Base-by-base conservation (phyloP, 345 rosid genomes). In the Populus simonii region DNA sequence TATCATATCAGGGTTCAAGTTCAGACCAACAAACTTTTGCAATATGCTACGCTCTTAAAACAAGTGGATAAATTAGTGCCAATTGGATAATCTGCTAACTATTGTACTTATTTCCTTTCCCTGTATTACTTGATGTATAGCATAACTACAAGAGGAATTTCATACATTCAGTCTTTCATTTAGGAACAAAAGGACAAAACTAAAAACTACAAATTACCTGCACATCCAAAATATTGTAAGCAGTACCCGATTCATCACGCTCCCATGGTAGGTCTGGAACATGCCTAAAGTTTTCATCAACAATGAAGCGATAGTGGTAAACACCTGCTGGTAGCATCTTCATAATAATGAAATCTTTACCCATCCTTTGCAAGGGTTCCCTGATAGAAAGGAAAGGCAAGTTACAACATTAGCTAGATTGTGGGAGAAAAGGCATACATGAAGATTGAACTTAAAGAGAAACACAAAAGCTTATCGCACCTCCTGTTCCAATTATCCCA, bases 401-500 rank as follows among this genome's bases (percentile, higher is more conserved):
- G 38, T 66, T 49, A 9, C 16, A 6, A 74, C 22, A 15, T 77
- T 20, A 77, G 72, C 27, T 12, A 45, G 29, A 61, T 8, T 41
- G 38, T 55, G 29, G 53, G 31, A 33, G 12, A 63, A 25, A 45
- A 72, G 65, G 67, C 66, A 72, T 13, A 35, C 43, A 8, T 59
- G n/a, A 57, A 76, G 45, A 38, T 23, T 71, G 36, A 70, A 68
- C 63, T 1, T 10, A 6, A 45, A 66, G 22, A 49, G 33, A 78
- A 39, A 51, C 45, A 38, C 35, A 22, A 70, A 68, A 70, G 61
- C 76, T 66, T 68, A 33, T 66, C 36, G 39, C 78, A 89, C 94
- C 79, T 74, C n/a, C 59, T 82, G 31, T 38, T 68, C 94, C 94
- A 91, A 65, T 88, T 83, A 81, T 91, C 85, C 94, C 94, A 91